Percentiles rank a stretch among this genome's conserved stretches.
phyloP scores from a whole-genome alignment of 345 rosid genomes.

The Linum usitatissimum region DNA sequence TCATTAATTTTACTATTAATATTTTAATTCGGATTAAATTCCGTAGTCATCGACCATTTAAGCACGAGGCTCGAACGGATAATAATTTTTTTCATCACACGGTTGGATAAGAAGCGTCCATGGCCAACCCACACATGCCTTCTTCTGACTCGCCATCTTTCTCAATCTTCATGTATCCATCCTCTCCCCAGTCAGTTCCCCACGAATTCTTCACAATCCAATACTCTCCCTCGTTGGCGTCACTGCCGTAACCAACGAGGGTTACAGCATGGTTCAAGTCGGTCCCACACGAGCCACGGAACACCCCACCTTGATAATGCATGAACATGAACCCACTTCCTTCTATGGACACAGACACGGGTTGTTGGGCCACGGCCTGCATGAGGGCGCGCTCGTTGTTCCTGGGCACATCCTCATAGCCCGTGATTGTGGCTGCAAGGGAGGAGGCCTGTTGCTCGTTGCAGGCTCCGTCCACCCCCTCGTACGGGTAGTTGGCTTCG shows the following conservation, averaged over 20 bases:
- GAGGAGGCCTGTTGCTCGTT: background rate
- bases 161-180: slow-evolving; percentile 16
- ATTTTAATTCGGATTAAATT: no score
- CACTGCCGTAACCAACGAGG: slow-evolving; percentile 13
- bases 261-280: slow-evolving; percentile 16
- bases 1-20: no score
- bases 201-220: slow-evolving; percentile 23
- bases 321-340: slow-evolving; percentile 17
- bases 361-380: slow-evolving; percentile 18
- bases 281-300: slow-evolving; percentile 16
- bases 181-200: slow-evolving; percentile 17
- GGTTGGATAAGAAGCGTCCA: slow-evolving; percentile 21
- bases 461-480: slow-evolving; percentile 10
- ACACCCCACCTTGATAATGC: slow-evolving; percentile 15
- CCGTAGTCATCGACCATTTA: no score
- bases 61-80: no score
- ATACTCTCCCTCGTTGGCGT: slow-evolving; percentile 2
- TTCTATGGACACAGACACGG: slow-evolving; percentile 19
- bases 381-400: slow-evolving; percentile 12
- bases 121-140: slow-evolving; percentile 21
- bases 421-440: slow-evolving; percentile 7
- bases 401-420: slow-evolving; percentile 14
- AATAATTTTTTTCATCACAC: slow-evolving; percentile 3
- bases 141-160: slow-evolving; percentile 7
- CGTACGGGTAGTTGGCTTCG: slow-evolving; percentile 25